Percentiles rank a stretch among this genome's conserved stretches.
Evolutionary conservation across 805 yeast genomes (phyloP).

Genomic region (Alloascoidea hylecoeti): DNA sequence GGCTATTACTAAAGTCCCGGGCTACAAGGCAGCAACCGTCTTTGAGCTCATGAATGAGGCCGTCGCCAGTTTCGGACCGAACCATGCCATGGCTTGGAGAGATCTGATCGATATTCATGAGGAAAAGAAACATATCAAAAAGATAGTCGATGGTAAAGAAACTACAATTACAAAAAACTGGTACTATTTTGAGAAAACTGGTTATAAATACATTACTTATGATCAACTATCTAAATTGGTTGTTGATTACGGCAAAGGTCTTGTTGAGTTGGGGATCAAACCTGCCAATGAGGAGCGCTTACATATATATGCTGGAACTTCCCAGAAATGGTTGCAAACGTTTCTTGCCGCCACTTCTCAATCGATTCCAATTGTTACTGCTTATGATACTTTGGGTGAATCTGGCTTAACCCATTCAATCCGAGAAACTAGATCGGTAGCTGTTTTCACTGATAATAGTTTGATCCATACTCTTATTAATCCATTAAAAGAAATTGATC

Average conservation of each 20-base stretch:
- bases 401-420: conserved; percentile 77
- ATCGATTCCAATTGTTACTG: conserved; percentile 79
- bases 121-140: conserved; percentile 63
- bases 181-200: conserved; percentile 69
- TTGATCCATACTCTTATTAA: conserved; percentile 51
- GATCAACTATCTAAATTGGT: conserved; percentile 36
- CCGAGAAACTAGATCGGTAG: conserved; percentile 65
- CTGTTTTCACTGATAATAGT: conserved; percentile 73
- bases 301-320: conserved; percentile 82
- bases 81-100: conserved; percentile 66
- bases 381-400: conserved; percentile 91
- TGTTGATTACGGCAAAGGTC: conserved; percentile 56
- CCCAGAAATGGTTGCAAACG: conserved; percentile 82
- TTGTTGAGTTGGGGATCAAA: conserved; percentile 54
- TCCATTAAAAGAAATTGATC: conserved; percentile 52
- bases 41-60: conserved; percentile 58
- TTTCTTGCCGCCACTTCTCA: conserved; percentile 71
- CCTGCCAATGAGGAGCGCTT: conserved; percentile 48
- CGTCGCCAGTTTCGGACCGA: conserved; percentile 36
- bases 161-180: conserved; percentile 70
- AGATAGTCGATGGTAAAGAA: conserved; percentile 65
- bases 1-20: conserved; percentile 46
- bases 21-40: conserved; percentile 49
- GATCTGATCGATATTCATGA: conserved; percentile 56
- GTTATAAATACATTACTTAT: conserved; percentile 54